These are phyloP conservation scores for Podospora tetraspora DNA, from an alignment of 495 filamentous ascomycete species.

Conservation along the genomic window DNA sequence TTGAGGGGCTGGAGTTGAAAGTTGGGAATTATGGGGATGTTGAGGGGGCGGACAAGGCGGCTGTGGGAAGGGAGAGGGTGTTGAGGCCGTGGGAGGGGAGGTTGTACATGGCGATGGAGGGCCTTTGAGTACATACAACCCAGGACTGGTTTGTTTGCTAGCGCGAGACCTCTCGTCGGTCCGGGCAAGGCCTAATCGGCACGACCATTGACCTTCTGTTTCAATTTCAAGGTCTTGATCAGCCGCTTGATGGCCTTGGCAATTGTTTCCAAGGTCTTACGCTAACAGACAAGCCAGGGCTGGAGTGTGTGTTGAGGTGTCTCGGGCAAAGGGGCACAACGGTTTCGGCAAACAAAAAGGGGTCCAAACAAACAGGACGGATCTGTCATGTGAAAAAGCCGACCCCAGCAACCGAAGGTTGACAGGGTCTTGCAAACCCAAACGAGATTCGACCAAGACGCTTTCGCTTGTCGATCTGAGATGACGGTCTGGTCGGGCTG, in stretches of 20 bases:
- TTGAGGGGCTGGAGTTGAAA: conserved; percentile 16
- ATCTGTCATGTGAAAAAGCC: background rate
- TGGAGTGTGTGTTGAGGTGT: background rate
- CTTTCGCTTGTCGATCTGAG: background rate
- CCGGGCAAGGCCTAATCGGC: too few relatives aligned
- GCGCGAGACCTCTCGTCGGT: too few relatives aligned
- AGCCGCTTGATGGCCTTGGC: too few relatives aligned
- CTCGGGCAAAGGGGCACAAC: background rate
- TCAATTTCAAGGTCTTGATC: too few relatives aligned
- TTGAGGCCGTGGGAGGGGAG: conserved; percentile 30
- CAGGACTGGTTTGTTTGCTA: too few relatives aligned
- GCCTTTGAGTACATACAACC: background rate
- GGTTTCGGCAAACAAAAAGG: background rate
- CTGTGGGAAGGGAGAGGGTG: conserved; percentile 3
- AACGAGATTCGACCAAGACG: background rate
- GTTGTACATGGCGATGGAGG: conserved; percentile 20
- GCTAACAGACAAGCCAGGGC: too few relatives aligned
- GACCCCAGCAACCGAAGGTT: background rate
- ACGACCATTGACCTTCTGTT: too few relatives aligned
- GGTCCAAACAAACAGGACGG: background rate
- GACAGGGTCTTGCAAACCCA: background rate
- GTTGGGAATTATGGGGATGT: conserved; percentile 27
- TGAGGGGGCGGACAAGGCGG: conserved; percentile 6
- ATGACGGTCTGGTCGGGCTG: background rate
- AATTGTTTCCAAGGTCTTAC: too few relatives aligned